Evolutionary conservation across 139 green algal genomes (phyloP), one percentile per base, ranked within the genome.

Genomic region (Zygnema cylindricum): DNA sequence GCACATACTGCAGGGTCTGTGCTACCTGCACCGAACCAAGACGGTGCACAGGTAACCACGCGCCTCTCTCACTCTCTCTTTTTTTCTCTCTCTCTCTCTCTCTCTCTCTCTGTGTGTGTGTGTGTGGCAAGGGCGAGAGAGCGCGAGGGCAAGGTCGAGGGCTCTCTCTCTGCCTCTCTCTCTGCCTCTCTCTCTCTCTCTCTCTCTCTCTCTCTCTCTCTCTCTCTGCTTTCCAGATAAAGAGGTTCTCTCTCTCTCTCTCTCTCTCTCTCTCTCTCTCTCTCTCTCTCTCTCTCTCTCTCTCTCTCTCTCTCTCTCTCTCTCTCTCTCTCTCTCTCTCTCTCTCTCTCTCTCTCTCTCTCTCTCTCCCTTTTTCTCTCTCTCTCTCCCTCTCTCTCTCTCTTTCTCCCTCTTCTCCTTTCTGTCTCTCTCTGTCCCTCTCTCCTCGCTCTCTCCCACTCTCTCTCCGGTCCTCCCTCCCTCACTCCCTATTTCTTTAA

Each of bases 1-100:
- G 22, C 94, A 95, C 89, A 92, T 95, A 43, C 90, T 95, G 39
- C 30, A 43, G 41, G 91, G 91, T 1, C 81, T 93, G n/a, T 54
- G 39, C 36, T 93, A 93, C 78, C 88, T 93, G 11, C 91, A 93
- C 88, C 63, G 55, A 42, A 69, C 84, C 42, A 92, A 89, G 32
- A 91, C 86, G 1, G 84, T 92, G 25, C 84, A 92, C 84, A 81
- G 88, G 79, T 86, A 7, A 25, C 16, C 49, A 7, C 49, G 16
- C 16, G 7, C 16, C 7, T 16, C 16, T 16, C 16, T 16, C 49
- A 7, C 16, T 16, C 16, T 16, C 16, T 16, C 16, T 16, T 63
- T 25, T 16, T 16, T 63, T 63, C 16, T 63, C 16, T 16, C 49
- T 63, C 16, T 7, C 7, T 63, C 49, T 63, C 49, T 16, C 16